These are phyloP conservation scores for Populus hybrid DNA, from an alignment of 441 rosid genomes.

Conservation along the genomic window DNA sequence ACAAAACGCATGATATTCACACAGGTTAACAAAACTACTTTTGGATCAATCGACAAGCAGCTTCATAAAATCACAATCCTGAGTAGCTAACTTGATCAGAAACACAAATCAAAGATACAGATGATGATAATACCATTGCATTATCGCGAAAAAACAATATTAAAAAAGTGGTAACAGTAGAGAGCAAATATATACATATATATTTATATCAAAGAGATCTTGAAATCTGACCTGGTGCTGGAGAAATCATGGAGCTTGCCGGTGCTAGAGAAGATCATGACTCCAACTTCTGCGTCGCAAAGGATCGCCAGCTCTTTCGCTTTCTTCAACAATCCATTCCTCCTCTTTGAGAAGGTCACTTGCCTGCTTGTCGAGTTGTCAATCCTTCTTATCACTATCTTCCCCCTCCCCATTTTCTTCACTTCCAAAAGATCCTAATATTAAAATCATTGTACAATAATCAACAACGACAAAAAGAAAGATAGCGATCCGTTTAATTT, in stretches of 20 bases:
- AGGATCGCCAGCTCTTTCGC: no score
- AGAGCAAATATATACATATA: no score
- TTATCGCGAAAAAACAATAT: not conserved
- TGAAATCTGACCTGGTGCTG: no score
- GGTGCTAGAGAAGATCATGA: no score
- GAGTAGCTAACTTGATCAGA: not conserved
- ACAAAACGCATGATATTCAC: not conserved
- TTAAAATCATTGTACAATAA: not conserved
- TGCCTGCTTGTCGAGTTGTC: slow-evolving; percentile 82
- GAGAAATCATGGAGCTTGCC: no score
- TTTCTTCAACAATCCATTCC: no score
- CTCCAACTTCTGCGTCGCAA: no score
- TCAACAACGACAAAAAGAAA: not conserved
- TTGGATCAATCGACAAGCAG: not conserved
- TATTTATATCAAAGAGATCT: no score
- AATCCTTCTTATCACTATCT: slow-evolving; percentile 70
- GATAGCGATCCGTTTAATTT: not conserved
- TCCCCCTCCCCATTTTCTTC: slow-evolving; percentile 69
- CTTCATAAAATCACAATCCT: not conserved
- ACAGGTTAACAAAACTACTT: not conserved
- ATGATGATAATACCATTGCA: not conserved
- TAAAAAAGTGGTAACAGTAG: slow-evolving; percentile 6
- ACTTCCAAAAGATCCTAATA: not conserved
- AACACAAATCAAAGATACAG: not conserved
- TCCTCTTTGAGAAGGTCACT: slow-evolving; percentile 17